phyloP scores from a whole-genome alignment of 176 grass and related monocot genomes.

The Echinochloa phyllopogon region DNA sequence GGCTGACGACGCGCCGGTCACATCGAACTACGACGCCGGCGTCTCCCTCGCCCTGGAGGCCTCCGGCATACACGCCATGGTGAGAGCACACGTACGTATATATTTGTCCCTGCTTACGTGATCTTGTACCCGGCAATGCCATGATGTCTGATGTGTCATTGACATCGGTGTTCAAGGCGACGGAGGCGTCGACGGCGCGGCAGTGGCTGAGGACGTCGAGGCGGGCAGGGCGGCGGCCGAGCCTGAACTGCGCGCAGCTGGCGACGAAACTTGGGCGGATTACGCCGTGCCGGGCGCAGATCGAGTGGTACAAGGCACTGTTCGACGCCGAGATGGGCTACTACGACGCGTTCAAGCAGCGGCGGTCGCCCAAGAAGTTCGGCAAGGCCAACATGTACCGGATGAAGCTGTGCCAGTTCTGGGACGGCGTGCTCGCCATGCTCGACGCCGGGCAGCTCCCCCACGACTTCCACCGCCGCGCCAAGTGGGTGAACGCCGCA shows the following conservation, averaged over 20 bases:
- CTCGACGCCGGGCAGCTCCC: constrained; percentile 77
- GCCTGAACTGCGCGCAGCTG: constrained; percentile 70
- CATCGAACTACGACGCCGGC: constrained; percentile 56
- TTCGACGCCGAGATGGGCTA: constrained; percentile 81
- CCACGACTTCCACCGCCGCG: constrained; percentile 76
- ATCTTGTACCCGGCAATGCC: background rate
- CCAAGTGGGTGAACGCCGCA: constrained; percentile 94
- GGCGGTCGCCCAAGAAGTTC: constrained; percentile 57
- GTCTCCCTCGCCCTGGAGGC: constrained; percentile 75
- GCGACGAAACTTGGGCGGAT: constrained; percentile 69
- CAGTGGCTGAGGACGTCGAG: constrained; percentile 76
- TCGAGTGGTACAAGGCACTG: constrained; percentile 91
- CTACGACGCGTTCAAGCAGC: constrained; percentile 90
- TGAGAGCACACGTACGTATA: constrained; percentile 30
- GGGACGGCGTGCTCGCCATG: constrained; percentile 87
- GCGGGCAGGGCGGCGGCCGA: constrained; percentile 52
- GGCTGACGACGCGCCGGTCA: background rate
- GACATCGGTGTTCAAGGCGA: constrained; percentile 39
- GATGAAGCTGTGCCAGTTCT: constrained; percentile 78
- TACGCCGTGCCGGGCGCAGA: constrained; percentile 77
- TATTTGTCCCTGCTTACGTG: background rate
- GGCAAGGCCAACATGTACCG: constrained; percentile 61
- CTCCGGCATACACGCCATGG: constrained; percentile 65
- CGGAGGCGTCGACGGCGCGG: constrained; percentile 52
- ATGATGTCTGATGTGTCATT: constrained; percentile 8